These are phyloP conservation scores for Schwanniomyces sp. DNA, from an alignment of 805 yeast species.

Conservation along the genomic window DNA sequence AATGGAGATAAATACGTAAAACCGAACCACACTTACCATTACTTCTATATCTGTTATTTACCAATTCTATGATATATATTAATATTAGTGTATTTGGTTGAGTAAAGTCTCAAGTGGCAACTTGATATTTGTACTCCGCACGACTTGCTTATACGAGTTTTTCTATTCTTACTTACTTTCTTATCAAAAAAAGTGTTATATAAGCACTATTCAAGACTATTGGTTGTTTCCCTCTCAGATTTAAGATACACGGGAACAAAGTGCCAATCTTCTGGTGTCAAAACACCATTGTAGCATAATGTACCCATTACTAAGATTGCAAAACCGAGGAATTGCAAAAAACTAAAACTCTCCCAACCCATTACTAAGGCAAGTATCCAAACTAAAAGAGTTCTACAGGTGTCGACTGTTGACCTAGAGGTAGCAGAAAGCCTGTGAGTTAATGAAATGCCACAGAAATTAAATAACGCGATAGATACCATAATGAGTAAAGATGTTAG, in stretches of 20 bases:
- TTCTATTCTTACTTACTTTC: background rate
- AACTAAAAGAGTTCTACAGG: conserved; percentile 71
- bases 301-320: conserved; percentile 67
- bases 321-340: conserved; percentile 67
- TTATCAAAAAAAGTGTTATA: background rate
- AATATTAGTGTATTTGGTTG: background rate
- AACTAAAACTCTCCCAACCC: conserved; percentile 74
- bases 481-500: conserved; percentile 61
- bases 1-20: background rate
- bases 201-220: background rate
- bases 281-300: conserved; percentile 67
- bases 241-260: conserved; percentile 50
- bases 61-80: background rate
- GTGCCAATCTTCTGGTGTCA: conserved; percentile 49
- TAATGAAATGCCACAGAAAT: conserved; percentile 69
- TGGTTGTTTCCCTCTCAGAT: background rate
- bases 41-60: background rate
- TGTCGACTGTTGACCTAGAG: conserved; percentile 74
- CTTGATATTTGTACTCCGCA: background rate
- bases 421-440: conserved; percentile 72
- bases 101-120: background rate
- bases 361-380: conserved; percentile 68
- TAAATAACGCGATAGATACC: conserved; percentile 71
- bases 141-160: background rate
- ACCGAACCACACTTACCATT: background rate